Conservation (phyloP, 108 stramenopile genomes). For the Skeletonema marinoi region DNA sequence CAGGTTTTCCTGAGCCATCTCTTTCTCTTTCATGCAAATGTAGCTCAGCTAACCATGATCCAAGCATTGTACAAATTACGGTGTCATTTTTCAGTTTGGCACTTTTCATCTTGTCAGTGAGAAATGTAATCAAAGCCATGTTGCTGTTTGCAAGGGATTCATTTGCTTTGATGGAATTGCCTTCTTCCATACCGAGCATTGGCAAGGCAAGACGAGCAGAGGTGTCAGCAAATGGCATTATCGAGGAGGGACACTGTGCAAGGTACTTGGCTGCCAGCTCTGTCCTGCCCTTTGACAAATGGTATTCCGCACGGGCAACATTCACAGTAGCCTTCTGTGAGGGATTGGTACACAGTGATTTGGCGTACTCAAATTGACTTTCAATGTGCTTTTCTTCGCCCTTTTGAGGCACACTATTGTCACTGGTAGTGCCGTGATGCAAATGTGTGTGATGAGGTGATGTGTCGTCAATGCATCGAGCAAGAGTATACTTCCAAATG, state of each 20-base stretch:
- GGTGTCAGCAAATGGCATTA: slow-evolving; percentile 85
- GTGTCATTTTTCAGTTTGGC: slow-evolving; percentile 70
- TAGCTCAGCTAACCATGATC: slow-evolving; percentile 84
- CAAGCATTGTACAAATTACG: slow-evolving; percentile 83
- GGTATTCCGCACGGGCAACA: slow-evolving; percentile 80
- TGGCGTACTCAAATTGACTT: slow-evolving; percentile 80
- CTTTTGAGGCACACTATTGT: slow-evolving; percentile 19
- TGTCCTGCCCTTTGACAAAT: slow-evolving; percentile 71
- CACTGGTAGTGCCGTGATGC: neutral
- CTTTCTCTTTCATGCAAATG: slow-evolving; percentile 67
- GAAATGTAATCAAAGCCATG: slow-evolving; percentile 74
- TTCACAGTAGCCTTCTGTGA: slow-evolving; percentile 86
- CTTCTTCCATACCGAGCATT: slow-evolving; percentile 66
- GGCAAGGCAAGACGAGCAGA: slow-evolving; percentile 75
- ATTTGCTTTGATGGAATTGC: slow-evolving; percentile 63
- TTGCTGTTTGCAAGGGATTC: slow-evolving; percentile 67
- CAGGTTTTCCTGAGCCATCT: slow-evolving; percentile 15
- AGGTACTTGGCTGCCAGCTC: slow-evolving; percentile 83
- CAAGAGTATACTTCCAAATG: slow-evolving; percentile 82
- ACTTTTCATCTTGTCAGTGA: slow-evolving; percentile 80
- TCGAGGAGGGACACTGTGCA: slow-evolving; percentile 72
- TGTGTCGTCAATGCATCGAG: slow-evolving; percentile 65
- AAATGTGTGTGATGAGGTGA: neutral
- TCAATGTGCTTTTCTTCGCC: slow-evolving; percentile 80
- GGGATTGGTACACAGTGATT: slow-evolving; percentile 73